phyloP scores from a whole-genome alignment of 257 asterid genomes.

The Solanum ossicruentum region DNA sequence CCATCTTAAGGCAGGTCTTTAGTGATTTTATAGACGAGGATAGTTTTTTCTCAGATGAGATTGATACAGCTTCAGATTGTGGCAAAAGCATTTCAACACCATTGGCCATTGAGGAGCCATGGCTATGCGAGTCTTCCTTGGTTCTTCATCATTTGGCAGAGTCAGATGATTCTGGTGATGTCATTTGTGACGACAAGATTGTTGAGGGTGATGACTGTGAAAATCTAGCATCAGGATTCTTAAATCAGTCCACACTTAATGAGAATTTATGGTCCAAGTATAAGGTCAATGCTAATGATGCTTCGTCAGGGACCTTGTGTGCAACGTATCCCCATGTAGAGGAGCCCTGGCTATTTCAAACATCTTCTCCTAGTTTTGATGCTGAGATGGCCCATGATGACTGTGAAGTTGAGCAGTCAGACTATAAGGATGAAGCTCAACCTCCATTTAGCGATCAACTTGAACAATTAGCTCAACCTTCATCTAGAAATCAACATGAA shows the following conservation, averaged over 20 bases:
- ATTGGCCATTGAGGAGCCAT: slow-evolving; percentile 76
- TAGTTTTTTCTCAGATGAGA: slow-evolving; percentile 3
- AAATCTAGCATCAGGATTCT: slow-evolving; percentile 15
- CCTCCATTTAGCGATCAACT: slow-evolving; percentile 18
- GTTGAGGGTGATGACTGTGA: slow-evolving; percentile 15
- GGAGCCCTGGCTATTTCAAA: slow-evolving; percentile 85
- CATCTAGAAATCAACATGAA: slow-evolving; percentile 21
- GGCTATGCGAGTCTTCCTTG: slow-evolving; percentile 50
- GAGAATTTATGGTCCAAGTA: slow-evolving; percentile 13
- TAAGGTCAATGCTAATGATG: slow-evolving; percentile 14
- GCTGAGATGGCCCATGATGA: slow-evolving; percentile 12
- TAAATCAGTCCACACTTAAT: slow-evolving; percentile 1
- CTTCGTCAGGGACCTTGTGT: slow-evolving; percentile 7
- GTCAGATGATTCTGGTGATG: slow-evolving; percentile 16
- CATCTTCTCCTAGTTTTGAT: slow-evolving; percentile 11
- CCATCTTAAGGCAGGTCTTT: slow-evolving; percentile 24
- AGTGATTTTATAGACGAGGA: slow-evolving; percentile 7
- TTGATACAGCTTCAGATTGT: slow-evolving; percentile 3
- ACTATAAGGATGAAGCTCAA: slow-evolving; percentile 18
- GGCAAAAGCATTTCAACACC: slow-evolving; percentile 12
- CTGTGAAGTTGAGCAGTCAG: slow-evolving; percentile 7
- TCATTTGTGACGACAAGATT: slow-evolving; percentile 16
- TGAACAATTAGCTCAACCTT: slow-evolving; percentile 10
- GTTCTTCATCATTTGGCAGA: slow-evolving; percentile 18
- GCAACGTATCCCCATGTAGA: slow-evolving; percentile 37